Percentiles rank a stretch among this genome's conserved stretches.
phyloP scores from a whole-genome alignment of 768 basidiomycete species.

The Amanita brunnescens region DNA sequence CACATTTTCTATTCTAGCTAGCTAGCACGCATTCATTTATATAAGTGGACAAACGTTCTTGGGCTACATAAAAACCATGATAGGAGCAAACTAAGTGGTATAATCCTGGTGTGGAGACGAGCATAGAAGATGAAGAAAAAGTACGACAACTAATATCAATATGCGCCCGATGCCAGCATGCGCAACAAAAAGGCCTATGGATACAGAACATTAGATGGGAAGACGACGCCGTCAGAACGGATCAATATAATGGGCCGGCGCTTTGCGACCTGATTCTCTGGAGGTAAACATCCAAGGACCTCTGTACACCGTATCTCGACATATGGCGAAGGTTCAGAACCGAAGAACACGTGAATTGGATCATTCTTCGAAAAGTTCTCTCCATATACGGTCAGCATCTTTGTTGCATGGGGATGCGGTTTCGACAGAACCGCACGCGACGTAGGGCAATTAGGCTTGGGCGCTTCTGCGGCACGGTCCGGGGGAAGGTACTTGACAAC shows the following conservation, averaged over 20 bases:
- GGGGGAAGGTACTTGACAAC: slow-evolving; percentile 90
- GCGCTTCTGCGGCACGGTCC: slow-evolving; percentile 76
- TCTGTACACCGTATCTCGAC: slow-evolving; percentile 85
- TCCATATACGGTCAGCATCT: slow-evolving; percentile 82
- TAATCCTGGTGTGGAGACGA: slow-evolving; percentile 6
- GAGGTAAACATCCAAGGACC: slow-evolving; percentile 74
- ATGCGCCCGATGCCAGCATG: neutral
- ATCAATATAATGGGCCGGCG: slow-evolving; percentile 77
- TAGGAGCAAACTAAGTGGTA: neutral
- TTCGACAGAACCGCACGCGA: slow-evolving; percentile 65
- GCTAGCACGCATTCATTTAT: neutral
- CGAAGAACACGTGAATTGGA: slow-evolving; percentile 79
- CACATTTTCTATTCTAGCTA: neutral
- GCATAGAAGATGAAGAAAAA: slow-evolving; percentile 10
- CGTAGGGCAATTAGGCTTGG: slow-evolving; percentile 60
- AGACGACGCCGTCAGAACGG: slow-evolving; percentile 78
- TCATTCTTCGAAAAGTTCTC: slow-evolving; percentile 84
- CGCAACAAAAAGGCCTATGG: slow-evolving; percentile 36
- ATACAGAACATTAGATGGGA: slow-evolving; percentile 77
- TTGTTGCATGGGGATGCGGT: slow-evolving; percentile 67
- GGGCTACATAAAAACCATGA: neutral
- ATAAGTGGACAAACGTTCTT: no score
- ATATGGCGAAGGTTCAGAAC: slow-evolving; percentile 78
- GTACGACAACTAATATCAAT: slow-evolving; percentile 12
- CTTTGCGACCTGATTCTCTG: slow-evolving; percentile 56